These are phyloP conservation scores for Sanghuangporus baumii DNA, from an alignment of 1,284 basidiomycete genomes.

Conservation along the genomic window DNA sequence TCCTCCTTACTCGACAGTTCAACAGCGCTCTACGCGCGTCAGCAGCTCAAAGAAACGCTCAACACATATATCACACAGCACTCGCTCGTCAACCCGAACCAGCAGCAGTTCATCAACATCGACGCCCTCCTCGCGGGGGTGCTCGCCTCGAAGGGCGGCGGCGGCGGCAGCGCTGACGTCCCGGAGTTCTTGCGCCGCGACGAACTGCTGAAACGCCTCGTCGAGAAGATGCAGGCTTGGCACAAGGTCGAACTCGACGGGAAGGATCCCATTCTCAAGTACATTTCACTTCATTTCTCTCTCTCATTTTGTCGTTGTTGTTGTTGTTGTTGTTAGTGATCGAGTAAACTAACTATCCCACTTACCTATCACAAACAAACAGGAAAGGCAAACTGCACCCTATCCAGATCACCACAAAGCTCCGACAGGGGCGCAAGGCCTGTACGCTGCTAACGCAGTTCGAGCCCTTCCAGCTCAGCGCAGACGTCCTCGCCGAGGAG, in stretches of 20 bases:
- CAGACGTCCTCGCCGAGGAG: conserved; percentile 75
- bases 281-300: conserved; percentile 6
- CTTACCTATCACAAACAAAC: not conserved
- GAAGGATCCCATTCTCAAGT: conserved; percentile 30
- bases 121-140: conserved; percentile 43
- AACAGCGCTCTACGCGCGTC: conserved; percentile 45
- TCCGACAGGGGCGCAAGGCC: conserved; percentile 71
- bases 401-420: conserved; percentile 63
- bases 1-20: no score
- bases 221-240: conserved; percentile 69
- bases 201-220: conserved; percentile 52
- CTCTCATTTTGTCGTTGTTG: not conserved
- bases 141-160: conserved; percentile 28
- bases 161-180: conserved; percentile 18
- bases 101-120: conserved; percentile 70
- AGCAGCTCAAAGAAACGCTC: conserved; percentile 51
- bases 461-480: conserved; percentile 66
- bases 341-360: not conserved
- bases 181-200: conserved; percentile 64
- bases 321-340: not conserved
- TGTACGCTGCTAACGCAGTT: conserved; percentile 74
- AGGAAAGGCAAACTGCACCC: conserved; percentile 76
- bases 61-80: conserved; percentile 58
- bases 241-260: conserved; percentile 51
- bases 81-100: conserved; percentile 58